phyloP scores from a whole-genome alignment of 371 early-diverging fungal genomes.

The Thermomucor indicae-seudaticae region DNA sequence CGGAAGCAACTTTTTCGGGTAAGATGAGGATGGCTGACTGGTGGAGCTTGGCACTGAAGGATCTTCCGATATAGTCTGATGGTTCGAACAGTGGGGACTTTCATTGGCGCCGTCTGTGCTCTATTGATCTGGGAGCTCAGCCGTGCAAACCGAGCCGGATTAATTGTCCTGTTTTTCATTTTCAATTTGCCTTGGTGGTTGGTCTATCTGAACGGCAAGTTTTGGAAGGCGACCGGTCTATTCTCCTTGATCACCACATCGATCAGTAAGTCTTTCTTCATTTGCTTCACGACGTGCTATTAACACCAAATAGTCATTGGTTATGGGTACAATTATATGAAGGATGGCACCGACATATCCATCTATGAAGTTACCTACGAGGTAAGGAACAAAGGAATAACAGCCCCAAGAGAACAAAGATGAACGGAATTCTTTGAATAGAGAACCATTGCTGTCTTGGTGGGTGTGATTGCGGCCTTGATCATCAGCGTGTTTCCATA shows the following conservation, averaged over 20 bases:
- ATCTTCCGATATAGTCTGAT: conserved; percentile 20
- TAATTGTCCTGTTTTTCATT: conserved; percentile 28
- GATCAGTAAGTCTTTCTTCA: conserved; percentile 29
- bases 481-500: conserved; percentile 35
- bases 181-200: conserved; percentile 41
- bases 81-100: conserved; percentile 36
- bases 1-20: conserved; percentile 48
- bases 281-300: background rate
- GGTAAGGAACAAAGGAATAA: conserved; percentile 9
- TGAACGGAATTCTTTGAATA: background rate
- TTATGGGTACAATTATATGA: conserved; percentile 27
- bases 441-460: conserved; percentile 28
- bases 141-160: conserved; percentile 19
- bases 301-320: conserved; percentile 25
- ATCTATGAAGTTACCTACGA: conserved; percentile 28
- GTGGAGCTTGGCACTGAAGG: no score
- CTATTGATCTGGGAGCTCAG: conserved; percentile 42
- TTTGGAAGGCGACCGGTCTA: conserved; percentile 41
- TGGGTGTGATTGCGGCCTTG: conserved; percentile 35
- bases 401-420: background rate
- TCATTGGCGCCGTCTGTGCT: conserved; percentile 32
- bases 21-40: conserved; percentile 2
- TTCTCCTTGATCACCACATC: conserved; percentile 41
- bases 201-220: conserved; percentile 36
- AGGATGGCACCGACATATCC: conserved; percentile 9